Conservation (phyloP, 169 alveolate species). For the Plasmodium yoelii region DNA sequence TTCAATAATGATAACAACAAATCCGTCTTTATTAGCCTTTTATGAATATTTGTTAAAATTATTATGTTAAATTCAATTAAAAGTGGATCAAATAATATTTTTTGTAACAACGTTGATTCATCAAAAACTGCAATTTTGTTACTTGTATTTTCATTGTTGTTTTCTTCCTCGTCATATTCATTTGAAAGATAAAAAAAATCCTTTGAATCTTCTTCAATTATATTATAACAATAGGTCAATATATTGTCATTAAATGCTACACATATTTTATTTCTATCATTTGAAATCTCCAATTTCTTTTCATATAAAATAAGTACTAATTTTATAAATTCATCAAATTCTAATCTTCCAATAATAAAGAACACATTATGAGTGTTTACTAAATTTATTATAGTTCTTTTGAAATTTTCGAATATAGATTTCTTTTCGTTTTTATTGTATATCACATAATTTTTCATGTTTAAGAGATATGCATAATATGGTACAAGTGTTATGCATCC, state of each 20-base stretch:
- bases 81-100: conserved; percentile 81
- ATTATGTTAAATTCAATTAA: conserved; percentile 82
- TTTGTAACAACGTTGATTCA: conserved; percentile 46
- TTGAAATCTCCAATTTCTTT: conserved; percentile 64
- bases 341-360: conserved; percentile 48
- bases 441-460: conserved; percentile 47
- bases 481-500: no score
- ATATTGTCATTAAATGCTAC: conserved; percentile 37
- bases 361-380: conserved; percentile 37
- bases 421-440: conserved; percentile 55
- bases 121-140: conserved; percentile 29
- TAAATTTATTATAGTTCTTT: conserved; percentile 38
- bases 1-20: conserved; percentile 76
- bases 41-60: conserved; percentile 78
- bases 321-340: conserved; percentile 49
- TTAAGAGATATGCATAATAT: neutral
- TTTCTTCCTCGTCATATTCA: conserved; percentile 16
- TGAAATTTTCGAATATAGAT: conserved; percentile 49
- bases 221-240: conserved; percentile 7
- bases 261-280: conserved; percentile 55
- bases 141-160: neutral
- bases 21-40: conserved; percentile 78
- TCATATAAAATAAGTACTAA: conserved; percentile 47
- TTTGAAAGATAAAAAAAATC: conserved; percentile 26
- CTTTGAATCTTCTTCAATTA: conserved; percentile 34